Conservation (phyloP, 768 basidiomycete species). For the Phaeotremella skinneri region DNA sequence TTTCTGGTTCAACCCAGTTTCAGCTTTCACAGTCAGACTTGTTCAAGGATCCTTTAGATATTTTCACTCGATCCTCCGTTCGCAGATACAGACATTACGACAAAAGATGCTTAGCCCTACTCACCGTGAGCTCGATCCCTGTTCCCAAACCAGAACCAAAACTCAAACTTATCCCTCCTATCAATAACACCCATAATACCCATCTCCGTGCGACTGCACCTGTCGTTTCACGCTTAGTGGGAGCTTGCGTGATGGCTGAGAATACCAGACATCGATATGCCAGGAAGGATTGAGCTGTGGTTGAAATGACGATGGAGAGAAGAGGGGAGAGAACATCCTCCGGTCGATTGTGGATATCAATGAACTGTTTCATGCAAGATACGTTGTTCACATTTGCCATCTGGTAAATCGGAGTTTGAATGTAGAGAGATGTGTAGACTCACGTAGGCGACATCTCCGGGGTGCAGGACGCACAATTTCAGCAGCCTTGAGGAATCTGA, state of each 20-base stretch:
- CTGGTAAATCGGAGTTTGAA: background rate
- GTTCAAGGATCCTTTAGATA: no score
- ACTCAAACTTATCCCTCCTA: conserved; percentile 1
- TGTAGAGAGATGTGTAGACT: conserved; percentile 2
- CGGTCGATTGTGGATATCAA: conserved; percentile 15
- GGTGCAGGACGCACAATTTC: conserved; percentile 22
- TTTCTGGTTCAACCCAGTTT: background rate
- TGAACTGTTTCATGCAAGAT: conserved; percentile 13
- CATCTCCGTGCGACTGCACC: background rate
- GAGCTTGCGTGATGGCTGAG: conserved; percentile 1
- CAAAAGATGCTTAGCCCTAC: no score
- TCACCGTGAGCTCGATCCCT: conserved; percentile 8
- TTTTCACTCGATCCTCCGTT: background rate
- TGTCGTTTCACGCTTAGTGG: background rate
- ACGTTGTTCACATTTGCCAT: background rate
- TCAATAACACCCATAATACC: conserved; percentile 13
- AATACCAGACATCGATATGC: conserved; percentile 19
- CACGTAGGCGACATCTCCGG: conserved; percentile 23
- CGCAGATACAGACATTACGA: background rate
- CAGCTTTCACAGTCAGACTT: no score
- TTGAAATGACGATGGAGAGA: conserved; percentile 19
- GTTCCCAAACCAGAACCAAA: conserved; percentile 12
- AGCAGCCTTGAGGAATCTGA: conserved; percentile 30
- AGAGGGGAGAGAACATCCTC: conserved; percentile 28
- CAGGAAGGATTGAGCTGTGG: conserved; percentile 28